A percentile compares a stretch with the other conserved stretches of the same genome.
phyloP scores from a whole-genome alignment of 225 moss, liverwort and hornwort species.

The Climacium dendroides region DNA sequence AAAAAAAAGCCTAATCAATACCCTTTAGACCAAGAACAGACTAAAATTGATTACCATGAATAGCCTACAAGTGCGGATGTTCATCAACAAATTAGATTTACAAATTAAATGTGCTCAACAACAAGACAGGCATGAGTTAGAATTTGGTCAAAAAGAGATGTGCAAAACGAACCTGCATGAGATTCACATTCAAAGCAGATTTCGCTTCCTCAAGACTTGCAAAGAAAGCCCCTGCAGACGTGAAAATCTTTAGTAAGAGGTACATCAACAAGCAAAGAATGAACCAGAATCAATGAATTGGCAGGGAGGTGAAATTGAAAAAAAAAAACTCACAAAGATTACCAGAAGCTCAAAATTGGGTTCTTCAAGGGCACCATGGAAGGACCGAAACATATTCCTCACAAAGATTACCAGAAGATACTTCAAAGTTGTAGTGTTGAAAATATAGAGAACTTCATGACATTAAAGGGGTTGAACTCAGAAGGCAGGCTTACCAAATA shows the following conservation, averaged over 20 bases:
- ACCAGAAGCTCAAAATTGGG: neutral
- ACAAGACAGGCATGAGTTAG: neutral
- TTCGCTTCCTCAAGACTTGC: slow-evolving; percentile 54
- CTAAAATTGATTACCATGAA: neutral
- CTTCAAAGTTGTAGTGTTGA: neutral
- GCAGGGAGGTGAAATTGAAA: neutral
- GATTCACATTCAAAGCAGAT: slow-evolving; percentile 62
- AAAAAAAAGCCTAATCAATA: no score
- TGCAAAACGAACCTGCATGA: slow-evolving; percentile 66
- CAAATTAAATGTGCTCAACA: no score
- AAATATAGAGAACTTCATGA: neutral
- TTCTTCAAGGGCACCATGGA: neutral
- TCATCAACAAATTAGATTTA: neutral
- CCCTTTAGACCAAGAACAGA: neutral
- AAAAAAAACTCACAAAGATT: neutral
- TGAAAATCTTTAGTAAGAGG: neutral
- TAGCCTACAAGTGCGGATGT: neutral
- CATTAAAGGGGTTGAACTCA: neutral
- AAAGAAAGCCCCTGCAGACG: slow-evolving; percentile 69
- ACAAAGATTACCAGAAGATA: neutral
- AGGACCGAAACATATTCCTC: neutral
- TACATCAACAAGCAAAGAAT: neutral
- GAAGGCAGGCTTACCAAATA: slow-evolving; percentile 46
- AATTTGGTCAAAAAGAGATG: neutral
- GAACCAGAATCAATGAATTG: neutral